Evolutionary conservation across 2,329 filamentous ascomycete genomes (phyloP), one percentile per base, ranked within the genome.

Genomic region (Alternaria sp.): DNA sequence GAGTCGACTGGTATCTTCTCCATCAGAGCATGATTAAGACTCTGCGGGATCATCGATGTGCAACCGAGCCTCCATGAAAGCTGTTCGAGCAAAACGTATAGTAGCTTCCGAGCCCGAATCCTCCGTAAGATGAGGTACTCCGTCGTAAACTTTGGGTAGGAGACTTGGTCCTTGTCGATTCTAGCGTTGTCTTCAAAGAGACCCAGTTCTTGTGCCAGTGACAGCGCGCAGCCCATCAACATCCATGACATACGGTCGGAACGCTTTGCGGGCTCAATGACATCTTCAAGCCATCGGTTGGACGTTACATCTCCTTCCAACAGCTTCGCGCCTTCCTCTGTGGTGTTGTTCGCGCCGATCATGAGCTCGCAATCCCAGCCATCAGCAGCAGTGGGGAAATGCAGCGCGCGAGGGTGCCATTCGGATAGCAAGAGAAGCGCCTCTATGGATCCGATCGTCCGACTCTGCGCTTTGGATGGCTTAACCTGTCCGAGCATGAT

Each of bases 211-310:
- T 86, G 84, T 2, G 84, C 83, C 12, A 88, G 77, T 4, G 84
- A 85, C 23, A 85, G 69, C 0, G 84, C 86, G 67, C 83, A 84
- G 3, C 86, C 86, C 44, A 88, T 81, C 19, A 87, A 69, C 83
- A 87, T 88, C 86, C 86, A 88, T 1, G 86, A 87, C 85, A 88
- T 88, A 3, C 85, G 82, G 67, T 87, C 86, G 0, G 84, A 87
- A 59, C 84, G 78, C 62, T 83, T 83, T 2, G 85, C 84, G 3
- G 85, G 85, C 44, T 86, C 82, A 44, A 87, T 83, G 36, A 87
- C 85, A 65, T 86, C 85, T 50, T 85, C 81, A 1, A 85, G 76
- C 83, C 85, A 86, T 53, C 82, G 73, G 58, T 79, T 83, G 5
- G 80, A 77, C 4, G 73, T 77, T 13, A 77, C 72, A 19, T 78